These are phyloP conservation scores for Alternaria hordeiaustralica DNA, from an alignment of 2,329 filamentous ascomycete species.

Conservation along the genomic window DNA sequence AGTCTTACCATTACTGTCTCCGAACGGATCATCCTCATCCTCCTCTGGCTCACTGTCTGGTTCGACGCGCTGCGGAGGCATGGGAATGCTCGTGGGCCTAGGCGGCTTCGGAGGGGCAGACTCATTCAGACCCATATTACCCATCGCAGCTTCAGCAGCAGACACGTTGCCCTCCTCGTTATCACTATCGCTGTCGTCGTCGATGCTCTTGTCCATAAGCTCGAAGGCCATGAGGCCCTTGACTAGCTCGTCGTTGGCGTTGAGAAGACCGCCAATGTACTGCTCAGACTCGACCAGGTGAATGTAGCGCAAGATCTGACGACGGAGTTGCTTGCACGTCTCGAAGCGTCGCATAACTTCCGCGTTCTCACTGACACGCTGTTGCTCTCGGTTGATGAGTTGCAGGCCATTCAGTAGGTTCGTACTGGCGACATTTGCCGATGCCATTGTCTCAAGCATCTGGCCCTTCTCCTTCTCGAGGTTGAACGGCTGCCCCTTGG, in stretches of 20 bases:
- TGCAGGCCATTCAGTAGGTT: conserved; percentile 88
- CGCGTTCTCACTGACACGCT: conserved; percentile 85
- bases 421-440: conserved; percentile 87
- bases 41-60: conserved; percentile 63
- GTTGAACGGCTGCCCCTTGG: conserved; percentile 72
- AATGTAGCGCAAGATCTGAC: conserved; percentile 89
- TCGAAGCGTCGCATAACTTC: conserved; percentile 81
- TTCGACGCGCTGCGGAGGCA: conserved; percentile 51
- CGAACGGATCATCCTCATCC: conserved; percentile 84
- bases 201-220: conserved; percentile 85
- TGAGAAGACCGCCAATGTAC: conserved; percentile 87
- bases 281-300: conserved; percentile 88
- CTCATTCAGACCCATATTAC: conserved; percentile 53
- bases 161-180: conserved; percentile 44
- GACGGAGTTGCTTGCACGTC: conserved; percentile 80
- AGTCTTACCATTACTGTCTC: conserved; percentile 71
- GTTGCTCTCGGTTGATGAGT: conserved; percentile 85
- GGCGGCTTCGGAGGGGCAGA: conserved; percentile 57
- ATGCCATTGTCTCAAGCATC: conserved; percentile 88
- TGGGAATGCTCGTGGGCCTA: conserved; percentile 52
- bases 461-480: conserved; percentile 85
- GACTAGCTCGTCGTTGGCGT: conserved; percentile 96
- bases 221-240: conserved; percentile 93
- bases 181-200: conserved; percentile 72
- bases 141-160: conserved; percentile 52